Base-by-base conservation (phyloP, 2,329 filamentous ascomycete species). In the Aureobasidium sp. region DNA sequence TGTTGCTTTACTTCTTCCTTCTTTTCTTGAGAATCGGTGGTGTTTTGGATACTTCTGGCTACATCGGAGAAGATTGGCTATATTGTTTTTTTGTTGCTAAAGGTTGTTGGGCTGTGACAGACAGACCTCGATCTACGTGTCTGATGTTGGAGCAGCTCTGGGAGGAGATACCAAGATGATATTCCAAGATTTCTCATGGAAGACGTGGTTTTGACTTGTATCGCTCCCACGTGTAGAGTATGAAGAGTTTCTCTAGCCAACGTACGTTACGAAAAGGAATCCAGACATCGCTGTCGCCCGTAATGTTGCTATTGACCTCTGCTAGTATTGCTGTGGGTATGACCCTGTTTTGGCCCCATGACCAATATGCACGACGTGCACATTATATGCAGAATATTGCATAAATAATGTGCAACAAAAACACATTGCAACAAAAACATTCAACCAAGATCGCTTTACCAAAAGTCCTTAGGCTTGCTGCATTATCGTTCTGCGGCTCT, bases 171-270 rank as follows among this genome's bases (percentile, higher is more conserved):
- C n/a, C n/a, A n/a, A n/a, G n/a, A n/a, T 17, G 2, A 29, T 17
- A 29, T 47, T 9, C 15, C 3, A 25, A 9, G 22, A 47, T 29
- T 9, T 29, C 44, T 29, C 25, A 6, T 1, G 22, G 5, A 7
- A 7, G 22, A 15, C 8, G 9, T 5, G 8, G 4, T 14, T 20
- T 22, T 20, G 4, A 22, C 11, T 22, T n/a, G 12, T 11, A 5
- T 12, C 0, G 2, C 12, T 1, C 3, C 9, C 12, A 12, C 1
- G 0, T 44, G 8, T 44, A 2, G 20, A 44, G n/a, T 12, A 42
- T 2, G 0, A 11, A 3, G 1, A 14, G 7, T 42, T 2, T 2
- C 0, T 20, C n/a, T 42, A 42, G 9, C n/a, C 1, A 42, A 20
- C 3, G 20, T 3, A 15, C 22, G 11, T 45, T 1, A 14, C 9